phyloP scores from a whole-genome alignment of 495 filamentous ascomycete species.

The Talaromyces proteolyticus region DNA sequence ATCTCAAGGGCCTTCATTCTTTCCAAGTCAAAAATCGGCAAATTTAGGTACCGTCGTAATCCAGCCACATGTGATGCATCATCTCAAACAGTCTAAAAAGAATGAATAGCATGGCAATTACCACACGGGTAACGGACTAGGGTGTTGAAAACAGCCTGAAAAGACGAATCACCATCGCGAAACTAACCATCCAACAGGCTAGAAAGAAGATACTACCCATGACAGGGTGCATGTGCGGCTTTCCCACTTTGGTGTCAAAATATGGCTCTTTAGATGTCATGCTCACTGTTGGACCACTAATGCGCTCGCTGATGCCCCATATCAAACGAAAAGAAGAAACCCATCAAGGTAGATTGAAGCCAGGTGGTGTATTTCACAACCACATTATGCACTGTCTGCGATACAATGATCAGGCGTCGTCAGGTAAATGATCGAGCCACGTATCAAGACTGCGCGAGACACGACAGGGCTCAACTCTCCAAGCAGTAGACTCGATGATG shows the following conservation, averaged over 20 bases:
- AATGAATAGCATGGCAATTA: not conserved
- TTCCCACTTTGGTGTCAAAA: not conserved
- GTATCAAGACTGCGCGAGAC: slow-evolving; percentile 27
- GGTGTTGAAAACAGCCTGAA: not conserved
- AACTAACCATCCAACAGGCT: not conserved
- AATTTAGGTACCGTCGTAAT: too few species aligned
- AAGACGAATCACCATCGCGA: not conserved
- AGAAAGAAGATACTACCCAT: not conserved
- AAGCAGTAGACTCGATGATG: slow-evolving; percentile 27
- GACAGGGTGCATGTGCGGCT: not conserved
- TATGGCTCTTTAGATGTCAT: not conserved
- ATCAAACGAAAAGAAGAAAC: slow-evolving; percentile 14
- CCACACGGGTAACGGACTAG: not conserved
- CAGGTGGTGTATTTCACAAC: slow-evolving; percentile 18
- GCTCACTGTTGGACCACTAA: slow-evolving; percentile 34
- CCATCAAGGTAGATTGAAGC: slow-evolving; percentile 15
- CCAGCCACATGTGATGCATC: not conserved
- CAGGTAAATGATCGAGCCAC: slow-evolving; percentile 4
- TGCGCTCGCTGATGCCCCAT: slow-evolving; percentile 55
- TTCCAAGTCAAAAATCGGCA: not conserved
- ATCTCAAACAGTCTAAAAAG: not conserved
- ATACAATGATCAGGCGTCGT: slow-evolving; percentile 15
- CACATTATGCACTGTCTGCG: slow-evolving; percentile 32
- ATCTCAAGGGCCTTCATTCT: not conserved
- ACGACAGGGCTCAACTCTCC: slow-evolving; percentile 41